Evolutionary conservation across 371 early-diverging fungal species (phyloP), one percentile per base, ranked within the genome.

Genomic region (Mucor racemosus): DNA sequence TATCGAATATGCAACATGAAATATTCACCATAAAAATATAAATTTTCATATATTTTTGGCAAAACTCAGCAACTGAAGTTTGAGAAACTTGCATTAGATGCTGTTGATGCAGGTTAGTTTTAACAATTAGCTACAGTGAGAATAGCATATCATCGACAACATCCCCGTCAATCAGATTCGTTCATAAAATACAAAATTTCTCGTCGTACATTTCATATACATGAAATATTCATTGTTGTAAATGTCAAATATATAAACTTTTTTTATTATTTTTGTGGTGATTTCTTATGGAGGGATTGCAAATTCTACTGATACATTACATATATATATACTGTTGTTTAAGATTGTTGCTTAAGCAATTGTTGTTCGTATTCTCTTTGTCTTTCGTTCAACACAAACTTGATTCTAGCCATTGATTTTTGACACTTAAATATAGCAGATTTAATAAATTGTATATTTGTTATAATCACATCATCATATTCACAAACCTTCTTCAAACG

Each of bases 331-430:
- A 26, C 26, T 26, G 26, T 19, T 59, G 7, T 10, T 40, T 60
- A 19, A 13, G 17, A 21, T 40, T 58, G 36, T 58, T 58, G 17
- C n/a, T 34, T 58, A 17, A 50, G 31, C 36, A 65, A 53, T 38
- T 65, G 66, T 68, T 89, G 77, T 67, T 90, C 85, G 78, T 84
- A 93, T 40, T 84, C 87, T 39, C 80, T 79, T 57, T 88, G 85
- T 72, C 98, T 92, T 84, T 98, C 98, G 73, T 91, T 91, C 44
- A 98, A 77, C 9, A 98, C 96, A 60, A 88, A 83, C 76, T 95
- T 94, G 79, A 98, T 95, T 71, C 95, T 87, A 41, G 94, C 92
- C 98, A 98, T 98, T 15, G 97, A 92, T 74, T 91, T 86, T 81
- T 91, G 90, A 76, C 93, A 91, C 95, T 93, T 74, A 8, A 62